Conservation (phyloP, 1,284 basidiomycete species). For the Apiotrichum brassicae region DNA sequence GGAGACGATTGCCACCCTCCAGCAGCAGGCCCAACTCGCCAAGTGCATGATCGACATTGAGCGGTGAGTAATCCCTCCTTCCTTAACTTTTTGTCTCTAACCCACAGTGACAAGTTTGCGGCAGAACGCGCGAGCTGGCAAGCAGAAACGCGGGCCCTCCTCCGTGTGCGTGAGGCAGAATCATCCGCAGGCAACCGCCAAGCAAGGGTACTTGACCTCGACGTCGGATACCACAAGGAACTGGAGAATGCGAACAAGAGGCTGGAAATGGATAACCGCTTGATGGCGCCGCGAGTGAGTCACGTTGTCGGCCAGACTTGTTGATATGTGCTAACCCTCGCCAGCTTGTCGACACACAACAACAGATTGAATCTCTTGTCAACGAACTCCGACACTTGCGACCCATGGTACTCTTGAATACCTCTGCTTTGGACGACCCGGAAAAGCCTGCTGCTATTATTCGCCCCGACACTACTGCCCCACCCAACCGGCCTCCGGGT, state of each 20-base stretch:
- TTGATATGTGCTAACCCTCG: not conserved
- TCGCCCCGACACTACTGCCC: not conserved
- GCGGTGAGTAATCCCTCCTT: slow-evolving; percentile 24
- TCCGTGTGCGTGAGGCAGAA: slow-evolving; percentile 29
- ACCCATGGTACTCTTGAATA: slow-evolving; percentile 36
- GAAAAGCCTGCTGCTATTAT: not conserved
- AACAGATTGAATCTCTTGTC: slow-evolving; percentile 44
- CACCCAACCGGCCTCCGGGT: not conserved
- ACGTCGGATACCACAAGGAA: slow-evolving; percentile 45
- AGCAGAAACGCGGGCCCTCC: slow-evolving; percentile 32
- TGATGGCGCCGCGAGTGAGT: slow-evolving; percentile 44
- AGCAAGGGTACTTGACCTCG: slow-evolving; percentile 33
- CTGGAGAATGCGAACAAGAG: slow-evolving; percentile 44
- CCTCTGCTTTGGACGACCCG: slow-evolving; percentile 5
- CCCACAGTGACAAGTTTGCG: slow-evolving; percentile 25
- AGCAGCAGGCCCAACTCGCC: slow-evolving; percentile 32
- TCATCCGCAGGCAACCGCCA: slow-evolving; percentile 28
- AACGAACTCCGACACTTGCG: slow-evolving; percentile 42
- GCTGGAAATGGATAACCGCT: slow-evolving; percentile 44
- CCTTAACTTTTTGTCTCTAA: not conserved
- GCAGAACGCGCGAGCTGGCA: slow-evolving; percentile 39
- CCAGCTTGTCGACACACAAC: slow-evolving; percentile 42
- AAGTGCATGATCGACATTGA: slow-evolving; percentile 28
- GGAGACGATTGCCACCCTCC: slow-evolving; percentile 37
- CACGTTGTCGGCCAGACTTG: too few relatives aligned